phyloP scores from a whole-genome alignment of 108 stramenopile genomes.

The Stephanodiscus minutulus region DNA sequence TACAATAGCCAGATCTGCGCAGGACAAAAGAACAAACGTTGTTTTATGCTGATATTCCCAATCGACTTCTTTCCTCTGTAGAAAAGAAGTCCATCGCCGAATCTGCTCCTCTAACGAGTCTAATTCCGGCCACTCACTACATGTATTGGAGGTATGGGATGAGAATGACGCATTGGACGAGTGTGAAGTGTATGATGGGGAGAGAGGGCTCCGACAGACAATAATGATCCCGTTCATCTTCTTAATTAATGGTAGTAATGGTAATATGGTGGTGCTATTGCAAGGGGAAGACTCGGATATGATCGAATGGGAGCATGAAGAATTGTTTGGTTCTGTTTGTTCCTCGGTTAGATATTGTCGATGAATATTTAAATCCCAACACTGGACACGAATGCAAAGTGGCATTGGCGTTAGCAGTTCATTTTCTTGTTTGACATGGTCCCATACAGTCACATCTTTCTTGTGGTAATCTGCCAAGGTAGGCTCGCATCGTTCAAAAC shows the following conservation, averaged over 20 bases:
- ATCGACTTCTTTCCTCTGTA: background rate
- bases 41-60: background rate
- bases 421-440: background rate
- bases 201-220: constrained; percentile 19
- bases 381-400: constrained; percentile 24
- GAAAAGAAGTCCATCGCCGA: constrained; percentile 16
- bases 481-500: constrained; percentile 10
- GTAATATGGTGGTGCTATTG: constrained; percentile 8
- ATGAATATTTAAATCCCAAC: constrained; percentile 36
- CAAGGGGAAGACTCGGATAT: background rate
- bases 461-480: constrained; percentile 35
- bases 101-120: constrained; percentile 23
- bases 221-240: constrained; percentile 23
- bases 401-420: background rate
- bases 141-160: constrained; percentile 10
- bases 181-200: constrained; percentile 7
- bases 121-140: constrained; percentile 17
- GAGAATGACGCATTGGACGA: constrained; percentile 14
- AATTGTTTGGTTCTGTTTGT: background rate
- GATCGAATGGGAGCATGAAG: constrained; percentile 10
- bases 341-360: background rate
- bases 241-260: constrained; percentile 23
- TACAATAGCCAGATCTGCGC: constrained; percentile 11
- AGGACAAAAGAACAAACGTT: constrained; percentile 15
- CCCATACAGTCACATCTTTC: constrained; percentile 22